Conservation (phyloP, 768 basidiomycete genomes). For the Botryobasidium botryosum region DNA sequence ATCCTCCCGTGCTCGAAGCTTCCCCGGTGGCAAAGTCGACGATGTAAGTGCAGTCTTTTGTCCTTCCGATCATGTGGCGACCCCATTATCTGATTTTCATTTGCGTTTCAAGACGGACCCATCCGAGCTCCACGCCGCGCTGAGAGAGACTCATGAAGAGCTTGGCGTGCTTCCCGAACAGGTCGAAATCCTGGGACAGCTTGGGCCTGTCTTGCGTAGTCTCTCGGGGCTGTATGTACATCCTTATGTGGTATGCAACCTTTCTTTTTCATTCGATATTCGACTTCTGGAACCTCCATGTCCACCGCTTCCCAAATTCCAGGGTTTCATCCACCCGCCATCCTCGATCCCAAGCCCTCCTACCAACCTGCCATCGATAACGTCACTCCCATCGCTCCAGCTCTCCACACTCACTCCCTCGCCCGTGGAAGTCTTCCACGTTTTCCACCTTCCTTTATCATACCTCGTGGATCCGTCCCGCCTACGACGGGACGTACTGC, state of each 20-base stretch:
- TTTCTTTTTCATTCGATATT: neutral
- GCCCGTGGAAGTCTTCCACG: slow-evolving; percentile 43
- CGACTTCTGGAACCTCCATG: neutral
- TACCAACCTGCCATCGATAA: neutral
- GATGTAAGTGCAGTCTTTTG: slow-evolving; percentile 24
- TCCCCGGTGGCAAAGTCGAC: slow-evolving; percentile 59
- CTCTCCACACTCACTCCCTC: slow-evolving; percentile 34
- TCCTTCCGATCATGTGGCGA: neutral
- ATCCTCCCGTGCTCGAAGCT: slow-evolving; percentile 26
- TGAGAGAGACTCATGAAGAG: slow-evolving; percentile 64
- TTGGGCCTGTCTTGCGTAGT: slow-evolving; percentile 45
- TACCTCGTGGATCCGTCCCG: slow-evolving; percentile 32
- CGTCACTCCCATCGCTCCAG: slow-evolving; percentile 44
- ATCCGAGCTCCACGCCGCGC: slow-evolving; percentile 37
- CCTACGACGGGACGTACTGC: slow-evolving; percentile 37
- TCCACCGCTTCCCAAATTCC: no score
- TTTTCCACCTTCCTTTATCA: slow-evolving; percentile 54
- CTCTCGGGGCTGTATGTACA: slow-evolving; percentile 46
- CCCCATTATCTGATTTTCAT: slow-evolving; percentile 10
- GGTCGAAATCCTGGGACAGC: slow-evolving; percentile 47
- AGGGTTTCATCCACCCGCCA: slow-evolving; percentile 10
- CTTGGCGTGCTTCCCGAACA: slow-evolving; percentile 41
- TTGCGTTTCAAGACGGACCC: slow-evolving; percentile 28
- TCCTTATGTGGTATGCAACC: slow-evolving; percentile 54
- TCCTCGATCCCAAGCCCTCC: neutral